Base-by-base conservation (phyloP, 306 rosid genomes). In the Medicago arabica region DNA sequence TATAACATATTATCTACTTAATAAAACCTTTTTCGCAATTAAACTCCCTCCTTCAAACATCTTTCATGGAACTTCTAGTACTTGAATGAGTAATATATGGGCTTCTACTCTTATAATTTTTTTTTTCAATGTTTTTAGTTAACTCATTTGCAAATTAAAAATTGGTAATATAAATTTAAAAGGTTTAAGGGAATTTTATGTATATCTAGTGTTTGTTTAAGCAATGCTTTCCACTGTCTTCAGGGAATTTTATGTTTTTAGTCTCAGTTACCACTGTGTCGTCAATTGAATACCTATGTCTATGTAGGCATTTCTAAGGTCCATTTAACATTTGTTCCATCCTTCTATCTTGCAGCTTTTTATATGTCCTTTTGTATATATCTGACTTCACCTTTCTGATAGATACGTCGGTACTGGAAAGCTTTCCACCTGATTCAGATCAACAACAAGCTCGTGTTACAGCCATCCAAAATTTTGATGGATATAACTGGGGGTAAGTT, bases 401-500 rank as follows among this genome's bases (percentile, higher is more conserved):
- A 95, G 98, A 95, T 82, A 79, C 78, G 75, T 59, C 87, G 63
- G 55, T 80, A 50, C 83, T 95, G 85, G 96, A 95, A 82, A 81
- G 85, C 54, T 87, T 95, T 21, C 90, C 93, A 62, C 86, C 97
- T 38, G 98, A 95, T 90, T 95, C 97, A 69, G 89, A 81, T 75
- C 89, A 92, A 80, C 98, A 90, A 83, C 96, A 95, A 80, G 87
- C 97, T 79, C 87, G 89, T 49, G 85, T 95, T 87, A 78, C 93
- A 4, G 89, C 88, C 72, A 82, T 87, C 88, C 92, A 90, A 89
- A 71, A 90, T 21, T 68, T 75, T 18, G 97, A 95, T 86, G 98
- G 91, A 31, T 95, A 87, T 83, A 95, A 95, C 78, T 95, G 98
- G 98, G 98, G 98, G 98, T 92, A 89, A 62, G 87, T 58, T 76